These are phyloP conservation scores for Coemansia aciculifera DNA, from an alignment of 192 early-diverging fungal genomes.

Conservation along the genomic window DNA sequence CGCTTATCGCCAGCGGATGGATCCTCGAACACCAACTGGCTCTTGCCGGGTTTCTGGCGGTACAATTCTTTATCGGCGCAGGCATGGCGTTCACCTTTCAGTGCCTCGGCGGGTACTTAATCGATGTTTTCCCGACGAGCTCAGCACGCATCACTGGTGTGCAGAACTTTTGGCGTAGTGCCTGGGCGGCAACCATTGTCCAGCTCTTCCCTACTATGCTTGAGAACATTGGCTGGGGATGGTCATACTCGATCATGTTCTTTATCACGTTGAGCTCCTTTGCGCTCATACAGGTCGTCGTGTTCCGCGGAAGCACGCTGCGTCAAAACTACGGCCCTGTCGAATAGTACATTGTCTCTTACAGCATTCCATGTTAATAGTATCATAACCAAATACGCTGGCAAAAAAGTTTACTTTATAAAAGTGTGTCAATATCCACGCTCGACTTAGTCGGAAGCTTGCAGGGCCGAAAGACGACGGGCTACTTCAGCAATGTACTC, in stretches of 20 bases:
- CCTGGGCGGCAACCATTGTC: slow-evolving; percentile 46
- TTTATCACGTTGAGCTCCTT: slow-evolving; percentile 29
- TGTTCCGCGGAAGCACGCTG: slow-evolving; percentile 30
- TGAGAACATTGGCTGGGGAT: slow-evolving; percentile 50
- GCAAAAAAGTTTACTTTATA: not conserved
- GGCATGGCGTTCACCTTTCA: slow-evolving; percentile 51
- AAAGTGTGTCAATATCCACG: not conserved
- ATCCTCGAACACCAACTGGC: slow-evolving; percentile 26
- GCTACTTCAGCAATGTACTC: slow-evolving; percentile 88
- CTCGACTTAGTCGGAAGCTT: slow-evolving; percentile 13
- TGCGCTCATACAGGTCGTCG: slow-evolving; percentile 28
- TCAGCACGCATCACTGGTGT: slow-evolving; percentile 52
- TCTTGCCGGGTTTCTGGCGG: slow-evolving; percentile 39
- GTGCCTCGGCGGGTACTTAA: slow-evolving; percentile 43
- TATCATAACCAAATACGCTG: not conserved
- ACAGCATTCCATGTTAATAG: not conserved
- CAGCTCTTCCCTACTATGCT: slow-evolving; percentile 49
- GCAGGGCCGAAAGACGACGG: slow-evolving; percentile 54
- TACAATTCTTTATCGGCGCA: slow-evolving; percentile 44
- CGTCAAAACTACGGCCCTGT: slow-evolving; percentile 31
- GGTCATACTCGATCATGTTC: slow-evolving; percentile 46
- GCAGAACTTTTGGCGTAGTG: slow-evolving; percentile 53
- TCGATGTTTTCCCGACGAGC: slow-evolving; percentile 50
- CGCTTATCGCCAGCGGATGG: slow-evolving; percentile 41
- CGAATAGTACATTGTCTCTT: not conserved